Percentiles rank a stretch among this genome's conserved stretches.
Evolutionary conservation across 148 eudicot genomes (phyloP).

Genomic region (Fallopia convolvulus): DNA sequence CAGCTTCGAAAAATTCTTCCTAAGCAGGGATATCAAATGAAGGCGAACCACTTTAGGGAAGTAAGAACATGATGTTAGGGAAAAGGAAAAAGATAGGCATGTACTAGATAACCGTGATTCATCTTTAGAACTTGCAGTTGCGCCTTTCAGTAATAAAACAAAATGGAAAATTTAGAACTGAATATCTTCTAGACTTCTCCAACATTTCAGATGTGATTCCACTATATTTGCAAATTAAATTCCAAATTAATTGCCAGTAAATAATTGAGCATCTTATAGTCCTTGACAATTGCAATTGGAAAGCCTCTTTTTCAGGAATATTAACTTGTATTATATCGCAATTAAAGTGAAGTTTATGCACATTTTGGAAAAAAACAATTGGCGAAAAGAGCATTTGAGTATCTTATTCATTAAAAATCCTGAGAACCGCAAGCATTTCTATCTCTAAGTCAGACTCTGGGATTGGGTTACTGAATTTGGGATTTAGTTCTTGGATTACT

Average conservation of each 20-base stretch:
- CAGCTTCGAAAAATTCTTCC: constrained; percentile 65
- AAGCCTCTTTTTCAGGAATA: neutral
- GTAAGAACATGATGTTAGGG: neutral
- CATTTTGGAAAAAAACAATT: neutral
- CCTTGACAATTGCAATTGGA: neutral
- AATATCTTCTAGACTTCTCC: constrained; percentile 64
- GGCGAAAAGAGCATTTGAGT: neutral
- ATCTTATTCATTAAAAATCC: neutral
- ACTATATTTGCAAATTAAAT: constrained; percentile 43
- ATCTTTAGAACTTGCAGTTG: neutral
- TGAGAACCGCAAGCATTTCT: neutral
- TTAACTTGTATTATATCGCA: neutral
- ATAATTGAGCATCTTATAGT: neutral
- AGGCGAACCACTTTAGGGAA: neutral
- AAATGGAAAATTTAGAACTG: neutral
- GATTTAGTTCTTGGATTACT: too few species aligned
- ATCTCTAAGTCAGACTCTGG: too few species aligned
- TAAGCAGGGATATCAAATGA: constrained; percentile 16
- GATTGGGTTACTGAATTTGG: too few species aligned
- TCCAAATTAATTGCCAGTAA: neutral
- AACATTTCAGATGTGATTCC: constrained; percentile 88
- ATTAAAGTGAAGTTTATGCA: neutral
- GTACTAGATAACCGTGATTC: neutral
- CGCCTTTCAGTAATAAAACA: neutral
- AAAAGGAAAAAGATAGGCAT: neutral